Evolutionary conservation across 306 rosid species (phyloP).

Genomic region (Quercus alba): DNA sequence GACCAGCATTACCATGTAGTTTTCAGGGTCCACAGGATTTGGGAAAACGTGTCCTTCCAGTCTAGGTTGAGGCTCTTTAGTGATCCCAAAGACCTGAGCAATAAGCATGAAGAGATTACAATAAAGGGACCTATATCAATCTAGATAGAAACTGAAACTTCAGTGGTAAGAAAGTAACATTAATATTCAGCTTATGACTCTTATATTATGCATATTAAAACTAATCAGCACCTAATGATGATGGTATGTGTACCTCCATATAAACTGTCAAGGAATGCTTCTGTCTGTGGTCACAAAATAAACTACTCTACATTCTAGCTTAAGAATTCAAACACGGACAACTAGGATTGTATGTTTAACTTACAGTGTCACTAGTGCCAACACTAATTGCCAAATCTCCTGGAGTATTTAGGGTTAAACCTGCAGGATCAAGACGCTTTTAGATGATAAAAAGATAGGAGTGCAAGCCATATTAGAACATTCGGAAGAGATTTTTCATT

Average conservation of each 20-base stretch:
- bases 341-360: slow-evolving; percentile 29
- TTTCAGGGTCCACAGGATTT: slow-evolving; percentile 80
- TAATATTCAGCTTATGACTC: background rate
- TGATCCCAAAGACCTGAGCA: slow-evolving; percentile 79
- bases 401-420: slow-evolving; percentile 85
- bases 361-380: slow-evolving; percentile 96
- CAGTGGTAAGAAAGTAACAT: background rate
- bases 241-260: background rate
- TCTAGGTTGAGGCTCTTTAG: slow-evolving; percentile 79
- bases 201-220: background rate
- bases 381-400: slow-evolving; percentile 97
- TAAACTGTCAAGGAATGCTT: background rate
- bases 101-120: slow-evolving; percentile 15
- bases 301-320: background rate
- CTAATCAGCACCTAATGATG: background rate
- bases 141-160: background rate
- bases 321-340: background rate
- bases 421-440: slow-evolving; percentile 46
- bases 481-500: background rate
- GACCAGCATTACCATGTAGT: slow-evolving; percentile 92
- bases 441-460: background rate
- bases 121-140: slow-evolving; percentile 9
- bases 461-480: background rate
- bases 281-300: background rate
- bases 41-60: slow-evolving; percentile 95